A percentile compares a stretch with the other conserved stretches of the same genome.
Evolutionary conservation across 1,284 basidiomycete species (phyloP).

Genomic region (Cutaneotrichosporon arboriforme): DNA sequence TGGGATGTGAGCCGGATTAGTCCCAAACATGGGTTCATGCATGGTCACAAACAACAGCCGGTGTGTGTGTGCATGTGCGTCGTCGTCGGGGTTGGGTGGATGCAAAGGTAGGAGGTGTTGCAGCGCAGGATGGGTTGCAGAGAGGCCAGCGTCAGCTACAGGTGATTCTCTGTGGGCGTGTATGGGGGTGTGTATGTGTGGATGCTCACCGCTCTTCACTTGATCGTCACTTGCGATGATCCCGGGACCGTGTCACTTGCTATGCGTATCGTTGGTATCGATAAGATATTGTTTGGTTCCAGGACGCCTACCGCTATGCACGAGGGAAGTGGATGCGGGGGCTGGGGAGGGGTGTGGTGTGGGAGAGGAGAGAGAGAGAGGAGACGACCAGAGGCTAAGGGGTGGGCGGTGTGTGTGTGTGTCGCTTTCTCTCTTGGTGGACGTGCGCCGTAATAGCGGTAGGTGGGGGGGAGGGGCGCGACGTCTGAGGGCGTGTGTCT

Average conservation of each 20-base stretch:
- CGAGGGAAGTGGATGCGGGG: not conserved
- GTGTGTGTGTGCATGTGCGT: not conserved
- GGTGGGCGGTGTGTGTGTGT: not conserved
- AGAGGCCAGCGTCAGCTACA: not conserved
- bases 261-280: not conserved
- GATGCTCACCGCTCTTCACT: no score
- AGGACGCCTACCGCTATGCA: not conserved
- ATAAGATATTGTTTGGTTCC: conserved; percentile 10
- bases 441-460: no score
- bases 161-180: not conserved
- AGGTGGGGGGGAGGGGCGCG: no score
- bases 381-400: not conserved
- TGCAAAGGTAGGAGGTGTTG: not conserved
- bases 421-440: no score
- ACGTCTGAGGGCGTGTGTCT: no score
- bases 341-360: no score
- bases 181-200: no score
- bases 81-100: not conserved
- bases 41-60: not conserved
- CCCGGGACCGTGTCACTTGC: not conserved
- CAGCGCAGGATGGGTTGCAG: no score
- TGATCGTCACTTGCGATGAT: not conserved
- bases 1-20: not conserved
- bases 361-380: not conserved
- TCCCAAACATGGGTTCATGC: not conserved